Percentiles rank a stretch among this genome's conserved stretches.
These are phyloP conservation scores for Quillaja saponaria DNA, from an alignment of 306 rosid species.

Conservation along the genomic window DNA sequence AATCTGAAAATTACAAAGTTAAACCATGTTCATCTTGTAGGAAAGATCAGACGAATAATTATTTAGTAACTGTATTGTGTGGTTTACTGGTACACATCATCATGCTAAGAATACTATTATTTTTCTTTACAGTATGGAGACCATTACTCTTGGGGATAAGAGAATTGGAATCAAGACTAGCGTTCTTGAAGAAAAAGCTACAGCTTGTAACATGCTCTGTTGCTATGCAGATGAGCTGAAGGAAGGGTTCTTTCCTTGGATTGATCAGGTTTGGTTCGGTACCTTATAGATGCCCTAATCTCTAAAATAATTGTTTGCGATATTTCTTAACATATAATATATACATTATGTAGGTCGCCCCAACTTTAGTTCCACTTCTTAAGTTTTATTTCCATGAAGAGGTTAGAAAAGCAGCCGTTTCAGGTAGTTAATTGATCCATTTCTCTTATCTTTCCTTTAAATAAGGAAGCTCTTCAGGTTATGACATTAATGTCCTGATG, in stretches of 20 bases:
- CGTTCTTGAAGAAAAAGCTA: conserved; percentile 97
- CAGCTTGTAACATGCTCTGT: conserved; percentile 98
- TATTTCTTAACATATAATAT: conserved; percentile 14
- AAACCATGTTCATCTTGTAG: too few relatives aligned
- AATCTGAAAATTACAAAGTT: not conserved
- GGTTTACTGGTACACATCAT: not conserved
- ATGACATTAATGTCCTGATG: conserved; percentile 20
- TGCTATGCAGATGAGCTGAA: conserved; percentile 98
- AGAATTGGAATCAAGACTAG: conserved; percentile 98
- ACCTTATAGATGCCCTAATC: not conserved
- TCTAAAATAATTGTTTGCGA: not conserved
- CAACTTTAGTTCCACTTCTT: conserved; percentile 87
- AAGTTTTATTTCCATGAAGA: conserved; percentile 98
- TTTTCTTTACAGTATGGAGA: conserved; percentile 74
- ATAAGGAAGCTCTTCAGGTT: not conserved
- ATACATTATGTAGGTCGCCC: conserved; percentile 72
- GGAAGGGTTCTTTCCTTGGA: conserved; percentile 99
- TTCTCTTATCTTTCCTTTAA: conserved; percentile 1
- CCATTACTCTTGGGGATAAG: conserved; percentile 96
- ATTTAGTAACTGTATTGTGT: too few relatives aligned
- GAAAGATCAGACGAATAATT: too few relatives aligned
- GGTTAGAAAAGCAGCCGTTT: conserved; percentile 98
- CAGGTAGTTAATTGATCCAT: conserved; percentile 55
- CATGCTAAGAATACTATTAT: not conserved
- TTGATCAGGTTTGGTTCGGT: conserved; percentile 77